Base-by-base conservation (phyloP, 2,329 filamentous ascomycete species). In the Fusarium sp. region DNA sequence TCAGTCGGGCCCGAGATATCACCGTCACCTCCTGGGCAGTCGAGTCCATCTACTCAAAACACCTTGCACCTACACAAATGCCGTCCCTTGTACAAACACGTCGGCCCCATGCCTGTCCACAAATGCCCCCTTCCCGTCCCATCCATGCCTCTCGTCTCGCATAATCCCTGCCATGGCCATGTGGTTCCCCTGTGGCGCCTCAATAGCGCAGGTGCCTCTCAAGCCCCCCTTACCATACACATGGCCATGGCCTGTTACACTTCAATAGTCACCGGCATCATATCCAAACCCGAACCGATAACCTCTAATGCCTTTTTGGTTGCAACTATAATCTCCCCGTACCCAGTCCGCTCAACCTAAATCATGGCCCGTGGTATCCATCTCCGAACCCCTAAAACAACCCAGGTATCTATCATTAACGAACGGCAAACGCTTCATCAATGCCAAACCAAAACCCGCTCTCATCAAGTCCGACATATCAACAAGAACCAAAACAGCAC, bases 131-230 rank as follows among this genome's bases (percentile, higher is more conserved):
- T 36, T 23, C 16, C 39, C 47, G 23, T 18, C 53, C 34, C 27
- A 37, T 47, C 60, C 60, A 50, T 68, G 60, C 59, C 53, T 47
- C 51, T 50, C 50, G 46, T 62, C 48, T 70, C 50, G 48, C 30
- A 69, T 16, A 28, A 71, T 59, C 68, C 68, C 52, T 71, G 68
- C 30, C 31, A 46, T 39, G 16, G 60, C 68, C 68, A 71, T 71
- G 68, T 70, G 68, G 68, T 58, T 57, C 47, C 67, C 67, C 66
- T 70, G 67, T 56, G 61, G n/a, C 57, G 52, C 43, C 46, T 60
- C 46, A 31, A 41, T 61, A 69, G 67, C 62, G 62, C 51, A 58
- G 40, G 28, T 55, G 39, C 23, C 28, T 46, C 52, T n/a, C 16
- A 43, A 55, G 52, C 18, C 13, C 16, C 31, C 47, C 31, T 18